phyloP scores from a whole-genome alignment of 192 early-diverging fungal species.

The Rhizophagus clarus region DNA sequence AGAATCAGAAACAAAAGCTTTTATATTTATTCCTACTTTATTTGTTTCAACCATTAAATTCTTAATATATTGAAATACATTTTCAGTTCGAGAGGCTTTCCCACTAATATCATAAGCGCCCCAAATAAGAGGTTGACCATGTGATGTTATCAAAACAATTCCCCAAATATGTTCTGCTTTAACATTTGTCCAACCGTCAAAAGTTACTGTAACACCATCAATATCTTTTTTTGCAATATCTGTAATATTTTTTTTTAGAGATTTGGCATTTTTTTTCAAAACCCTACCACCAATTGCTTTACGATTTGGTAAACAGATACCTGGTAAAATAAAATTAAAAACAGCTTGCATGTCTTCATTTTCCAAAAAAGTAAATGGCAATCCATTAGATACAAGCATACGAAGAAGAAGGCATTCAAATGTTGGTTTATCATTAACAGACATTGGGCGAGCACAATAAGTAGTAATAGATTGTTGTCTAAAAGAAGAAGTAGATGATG shows the following conservation, averaged over 20 bases:
- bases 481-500: neutral
- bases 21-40: constrained; percentile 18
- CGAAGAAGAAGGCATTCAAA: neutral
- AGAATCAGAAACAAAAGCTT: constrained; percentile 12
- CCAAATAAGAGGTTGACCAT: neutral
- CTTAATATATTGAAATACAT: constrained; percentile 9
- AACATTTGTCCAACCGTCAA: constrained; percentile 9
- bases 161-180: neutral
- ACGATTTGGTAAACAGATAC: neutral
- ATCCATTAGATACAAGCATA: neutral
- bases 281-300: neutral
- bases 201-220: neutral
- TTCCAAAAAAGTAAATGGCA: neutral
- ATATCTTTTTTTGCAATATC: neutral
- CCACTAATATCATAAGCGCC: neutral
- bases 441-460: neutral
- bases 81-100: neutral
- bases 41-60: neutral
- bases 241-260: neutral
- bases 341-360: neutral
- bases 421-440: neutral
- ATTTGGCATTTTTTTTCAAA: neutral
- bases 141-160: neutral
- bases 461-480: neutral
- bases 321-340: neutral